A percentile compares a stretch with the other conserved stretches of the same genome.
Conservation (phyloP, 148 eudicot genomes). For the Simmondsia chinensis region DNA sequence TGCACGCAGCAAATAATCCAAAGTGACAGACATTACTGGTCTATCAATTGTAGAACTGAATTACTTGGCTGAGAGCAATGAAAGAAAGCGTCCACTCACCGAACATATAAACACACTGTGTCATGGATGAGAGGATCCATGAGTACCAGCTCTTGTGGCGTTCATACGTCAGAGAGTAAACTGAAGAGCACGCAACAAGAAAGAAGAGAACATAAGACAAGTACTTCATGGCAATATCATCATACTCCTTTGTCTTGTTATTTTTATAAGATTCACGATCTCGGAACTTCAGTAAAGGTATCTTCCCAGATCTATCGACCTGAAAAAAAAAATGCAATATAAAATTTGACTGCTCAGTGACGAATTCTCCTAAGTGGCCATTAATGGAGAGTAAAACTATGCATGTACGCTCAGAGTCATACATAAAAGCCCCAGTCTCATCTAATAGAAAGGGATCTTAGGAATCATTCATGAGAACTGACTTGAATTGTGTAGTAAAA, state of each 20-base stretch:
- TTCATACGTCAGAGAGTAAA: conserved; percentile 86
- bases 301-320: conserved; percentile 82
- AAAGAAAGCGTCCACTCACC: no score
- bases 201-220: conserved; percentile 75
- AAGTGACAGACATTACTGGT: no score
- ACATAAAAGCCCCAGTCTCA: no score
- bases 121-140: conserved; percentile 90
- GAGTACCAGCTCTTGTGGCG: conserved; percentile 99
- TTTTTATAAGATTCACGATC: conserved; percentile 88
- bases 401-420: no score
- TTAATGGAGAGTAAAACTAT: no score
- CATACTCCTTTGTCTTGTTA: conserved; percentile 96
- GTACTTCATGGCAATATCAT: conserved; percentile 98
- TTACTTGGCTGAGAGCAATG: no score
- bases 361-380: no score
- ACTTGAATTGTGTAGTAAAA: no score
- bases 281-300: conserved; percentile 80
- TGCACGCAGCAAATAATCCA: no score
- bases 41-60: no score
- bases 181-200: conserved; percentile 71
- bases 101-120: conserved; percentile 98
- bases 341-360: background rate
- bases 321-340: conserved; percentile 18
- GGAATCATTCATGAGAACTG: no score
- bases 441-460: no score